A percentile compares a stretch with the other conserved stretches of the same genome.
Evolutionary conservation across 2,329 filamentous ascomycete genomes (phyloP).

Genomic region (Orbilia ellipsospora): DNA sequence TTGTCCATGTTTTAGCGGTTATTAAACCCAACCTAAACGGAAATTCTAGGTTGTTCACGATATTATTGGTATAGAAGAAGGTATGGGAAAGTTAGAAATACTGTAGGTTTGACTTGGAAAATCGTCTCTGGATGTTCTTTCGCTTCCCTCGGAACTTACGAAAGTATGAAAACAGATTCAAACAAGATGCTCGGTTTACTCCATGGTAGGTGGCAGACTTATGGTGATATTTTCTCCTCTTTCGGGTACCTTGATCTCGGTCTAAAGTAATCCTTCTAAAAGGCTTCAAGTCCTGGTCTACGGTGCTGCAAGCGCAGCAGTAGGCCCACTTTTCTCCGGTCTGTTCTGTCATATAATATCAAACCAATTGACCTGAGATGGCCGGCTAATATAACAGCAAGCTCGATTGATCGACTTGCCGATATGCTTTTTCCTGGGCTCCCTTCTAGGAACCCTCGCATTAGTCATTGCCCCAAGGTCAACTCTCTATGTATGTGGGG

Average conservation of each 20-base stretch:
- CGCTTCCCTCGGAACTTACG: neutral
- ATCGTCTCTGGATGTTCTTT: neutral
- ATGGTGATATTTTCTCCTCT: neutral
- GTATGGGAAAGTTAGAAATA: slow-evolving; percentile 71
- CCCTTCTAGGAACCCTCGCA: slow-evolving; percentile 78
- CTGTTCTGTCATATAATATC: neutral
- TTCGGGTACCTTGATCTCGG: neutral
- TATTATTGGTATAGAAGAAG: slow-evolving; percentile 77
- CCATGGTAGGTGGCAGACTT: slow-evolving; percentile 29
- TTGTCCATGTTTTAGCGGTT: neutral
- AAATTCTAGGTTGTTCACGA: slow-evolving; percentile 74
- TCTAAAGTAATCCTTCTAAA: neutral
- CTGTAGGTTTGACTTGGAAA: slow-evolving; percentile 12
- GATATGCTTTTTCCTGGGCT: slow-evolving; percentile 79
- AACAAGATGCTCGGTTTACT: slow-evolving; percentile 29
- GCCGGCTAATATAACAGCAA: slow-evolving; percentile 58
- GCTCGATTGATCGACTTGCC: slow-evolving; percentile 82
- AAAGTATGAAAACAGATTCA: slow-evolving; percentile 20
- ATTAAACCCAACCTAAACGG: neutral
- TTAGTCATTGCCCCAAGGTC: slow-evolving; percentile 79
- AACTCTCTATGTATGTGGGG: slow-evolving; percentile 72
- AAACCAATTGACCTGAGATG: too few relatives aligned
- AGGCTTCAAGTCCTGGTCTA: slow-evolving; percentile 72
- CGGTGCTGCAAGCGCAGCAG: slow-evolving; percentile 78
- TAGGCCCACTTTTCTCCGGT: slow-evolving; percentile 81